Percentiles rank a stretch among this genome's conserved stretches.
phyloP scores from a whole-genome alignment of 495 filamentous ascomycete genomes.

The Neurospora pannonica region DNA sequence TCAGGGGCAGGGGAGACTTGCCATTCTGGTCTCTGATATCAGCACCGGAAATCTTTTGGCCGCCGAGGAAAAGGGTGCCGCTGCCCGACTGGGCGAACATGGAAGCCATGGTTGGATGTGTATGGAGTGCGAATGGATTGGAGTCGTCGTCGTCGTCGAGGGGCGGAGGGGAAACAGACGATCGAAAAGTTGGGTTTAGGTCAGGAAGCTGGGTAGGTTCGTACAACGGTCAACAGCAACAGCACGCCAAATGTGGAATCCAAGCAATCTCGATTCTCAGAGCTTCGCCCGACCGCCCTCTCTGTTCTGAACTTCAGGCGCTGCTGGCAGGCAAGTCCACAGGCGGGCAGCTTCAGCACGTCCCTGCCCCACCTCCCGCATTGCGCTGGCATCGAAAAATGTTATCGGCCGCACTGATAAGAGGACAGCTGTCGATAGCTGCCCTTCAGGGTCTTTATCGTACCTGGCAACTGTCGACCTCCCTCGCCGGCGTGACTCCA shows the following conservation, averaged over 20 bases:
- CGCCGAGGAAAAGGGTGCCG: slow-evolving; percentile 85
- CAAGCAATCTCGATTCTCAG: not conserved
- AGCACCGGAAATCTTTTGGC: slow-evolving; percentile 86
- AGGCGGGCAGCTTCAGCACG: not conserved
- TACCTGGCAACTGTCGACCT: not conserved
- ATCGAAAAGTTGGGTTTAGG: slow-evolving; percentile 5
- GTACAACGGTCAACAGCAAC: not conserved
- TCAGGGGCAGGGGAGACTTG: slow-evolving; percentile 30
- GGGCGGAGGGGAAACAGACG: not conserved
- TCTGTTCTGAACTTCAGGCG: not conserved
- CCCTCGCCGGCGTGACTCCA: not conserved
- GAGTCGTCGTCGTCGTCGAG: not conserved
- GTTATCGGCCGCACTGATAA: not conserved
- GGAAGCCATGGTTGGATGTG: slow-evolving; percentile 56
- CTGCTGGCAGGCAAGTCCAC: not conserved
- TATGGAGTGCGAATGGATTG: not conserved
- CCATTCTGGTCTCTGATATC: slow-evolving; percentile 97
- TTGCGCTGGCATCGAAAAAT: not conserved
- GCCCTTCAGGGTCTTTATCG: not conserved
- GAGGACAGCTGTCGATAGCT: not conserved
- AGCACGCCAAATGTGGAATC: not conserved
- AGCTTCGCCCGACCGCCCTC: not conserved
- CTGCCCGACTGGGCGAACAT: slow-evolving; percentile 86
- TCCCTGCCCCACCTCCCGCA: not conserved
- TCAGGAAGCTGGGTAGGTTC: slow-evolving; percentile 5